Base-by-base conservation (phyloP, 148 eudicot genomes). In the Nyssa sinensis region DNA sequence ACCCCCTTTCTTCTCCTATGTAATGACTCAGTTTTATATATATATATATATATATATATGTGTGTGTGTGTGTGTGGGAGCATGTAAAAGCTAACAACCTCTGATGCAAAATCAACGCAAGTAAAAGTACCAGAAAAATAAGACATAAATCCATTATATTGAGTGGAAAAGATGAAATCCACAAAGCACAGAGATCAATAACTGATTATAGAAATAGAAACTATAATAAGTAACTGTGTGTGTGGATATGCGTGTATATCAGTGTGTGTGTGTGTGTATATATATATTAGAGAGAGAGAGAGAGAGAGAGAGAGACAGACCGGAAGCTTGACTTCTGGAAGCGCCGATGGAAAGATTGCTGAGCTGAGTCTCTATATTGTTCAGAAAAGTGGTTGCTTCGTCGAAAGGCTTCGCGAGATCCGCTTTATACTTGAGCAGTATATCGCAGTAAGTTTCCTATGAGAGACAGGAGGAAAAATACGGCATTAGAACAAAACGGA, bases 321-420 rank as follows among this genome's bases (percentile, higher is more conserved):
- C 81, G 13, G 72, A 71, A 33, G 29, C 59, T 7, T 41, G 66
- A 72, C 59, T 72, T 41, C 73, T 77, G 31, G 83, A 83, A 11
- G 79, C 79, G 31, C 83, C 85, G 37, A 75, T 85, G 81, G 93
- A 91, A 62, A 93, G 93, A 82, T 73, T 71, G 58, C 77, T 80
- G 41, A 93, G 89, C 75, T 93, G 89, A 21, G 86, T 44, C 68
- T 91, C 84, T 9, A 91, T 89, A 30, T 79, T 79, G 84, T 77
- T 88, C 78, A 93, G 77, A 83, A 93, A 93, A 34, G 63, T 71
- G 1, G 88, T 91, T 2, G 98, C 96, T 86, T 93, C 98, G 64
- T 91, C 86, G 51, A 91, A 89, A 19, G 93, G 92, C 76, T 81
- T 89, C 16, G 87, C 82, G 28, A 93, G 83, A 79, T 93, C 98